Percentiles rank a stretch among this genome's conserved stretches.
Conservation (phyloP, 2,329 filamentous ascomycete genomes). For the Pyricularia grisea region DNA sequence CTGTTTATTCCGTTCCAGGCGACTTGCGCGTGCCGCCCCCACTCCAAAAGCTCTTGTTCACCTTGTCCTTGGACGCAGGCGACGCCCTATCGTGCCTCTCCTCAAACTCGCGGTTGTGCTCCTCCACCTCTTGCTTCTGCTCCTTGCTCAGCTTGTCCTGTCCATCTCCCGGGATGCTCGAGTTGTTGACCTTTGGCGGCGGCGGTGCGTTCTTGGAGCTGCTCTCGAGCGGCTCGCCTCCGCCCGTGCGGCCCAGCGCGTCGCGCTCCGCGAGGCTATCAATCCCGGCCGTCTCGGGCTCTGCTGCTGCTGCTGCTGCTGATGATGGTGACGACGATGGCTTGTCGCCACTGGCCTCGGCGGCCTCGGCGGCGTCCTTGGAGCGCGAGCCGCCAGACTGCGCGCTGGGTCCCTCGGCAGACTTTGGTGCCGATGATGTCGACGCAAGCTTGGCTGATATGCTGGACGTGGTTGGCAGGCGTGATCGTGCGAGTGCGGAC, state of each 20-base stretch:
- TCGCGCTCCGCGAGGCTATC: constrained; percentile 20
- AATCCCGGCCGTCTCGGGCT: constrained; percentile 7
- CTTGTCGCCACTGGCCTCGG: constrained; percentile 10
- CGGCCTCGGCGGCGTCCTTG: constrained; percentile 19
- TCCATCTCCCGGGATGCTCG: constrained; percentile 26
- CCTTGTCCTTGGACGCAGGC: constrained; percentile 35
- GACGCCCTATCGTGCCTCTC: constrained; percentile 38
- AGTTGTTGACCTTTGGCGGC: constrained; percentile 42
- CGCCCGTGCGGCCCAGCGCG: constrained; percentile 27
- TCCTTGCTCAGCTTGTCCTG: constrained; percentile 31
- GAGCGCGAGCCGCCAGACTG: constrained; percentile 25
- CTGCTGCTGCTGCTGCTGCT: neutral
- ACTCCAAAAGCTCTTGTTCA: constrained; percentile 46
- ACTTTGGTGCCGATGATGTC: constrained; percentile 13
- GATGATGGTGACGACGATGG: neutral
- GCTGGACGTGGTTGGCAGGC: neutral
- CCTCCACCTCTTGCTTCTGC: constrained; percentile 46
- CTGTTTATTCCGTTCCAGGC: constrained; percentile 1
- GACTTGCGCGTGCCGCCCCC: constrained; percentile 18
- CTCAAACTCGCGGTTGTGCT: constrained; percentile 50
- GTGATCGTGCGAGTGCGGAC: neutral
- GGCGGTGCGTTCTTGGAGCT: constrained; percentile 23
- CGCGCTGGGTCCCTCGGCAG: constrained; percentile 16
- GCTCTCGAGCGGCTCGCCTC: constrained; percentile 25
- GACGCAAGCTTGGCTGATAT: neutral